These are phyloP conservation scores for Fusarium pseudonygamai DNA, from an alignment of 2,329 filamentous ascomycete species.

Conservation along the genomic window DNA sequence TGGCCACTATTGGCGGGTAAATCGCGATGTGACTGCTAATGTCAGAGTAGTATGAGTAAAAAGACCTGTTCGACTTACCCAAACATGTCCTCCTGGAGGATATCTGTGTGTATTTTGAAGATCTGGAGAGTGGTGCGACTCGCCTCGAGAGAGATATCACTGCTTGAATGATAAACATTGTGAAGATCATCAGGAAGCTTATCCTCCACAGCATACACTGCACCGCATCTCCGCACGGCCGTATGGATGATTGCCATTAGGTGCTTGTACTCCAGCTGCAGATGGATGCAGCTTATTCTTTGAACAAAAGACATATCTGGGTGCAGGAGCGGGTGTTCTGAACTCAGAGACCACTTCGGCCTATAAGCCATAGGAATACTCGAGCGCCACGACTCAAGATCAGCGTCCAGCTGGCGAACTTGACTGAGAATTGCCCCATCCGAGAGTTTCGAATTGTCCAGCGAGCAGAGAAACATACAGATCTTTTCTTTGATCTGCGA, in stretches of 20 bases:
- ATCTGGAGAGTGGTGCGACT: background rate
- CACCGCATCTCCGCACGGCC: background rate
- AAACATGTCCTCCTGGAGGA: background rate
- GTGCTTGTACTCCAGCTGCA: background rate
- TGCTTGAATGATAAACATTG: slow-evolving; percentile 1
- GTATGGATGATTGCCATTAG: background rate
- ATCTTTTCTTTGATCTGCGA: background rate
- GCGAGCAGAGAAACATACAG: background rate
- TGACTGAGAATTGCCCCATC: background rate
- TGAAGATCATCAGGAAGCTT: background rate
- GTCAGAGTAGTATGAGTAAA: rapidly evolving
- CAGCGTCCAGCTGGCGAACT: background rate
- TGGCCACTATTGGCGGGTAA: background rate
- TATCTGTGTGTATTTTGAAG: background rate
- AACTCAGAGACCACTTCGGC: background rate
- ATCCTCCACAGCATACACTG: background rate
- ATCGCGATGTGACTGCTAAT: background rate
- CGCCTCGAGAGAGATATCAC: background rate
- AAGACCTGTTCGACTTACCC: background rate
- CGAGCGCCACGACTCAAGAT: background rate
- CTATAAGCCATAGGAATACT: background rate
- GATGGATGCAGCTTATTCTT: background rate
- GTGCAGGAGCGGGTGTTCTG: background rate
- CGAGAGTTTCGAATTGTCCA: background rate
- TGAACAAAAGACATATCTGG: background rate